Evolutionary conservation across 2,329 filamentous ascomycete genomes (phyloP).

Genomic region (Penicillium sp.): DNA sequence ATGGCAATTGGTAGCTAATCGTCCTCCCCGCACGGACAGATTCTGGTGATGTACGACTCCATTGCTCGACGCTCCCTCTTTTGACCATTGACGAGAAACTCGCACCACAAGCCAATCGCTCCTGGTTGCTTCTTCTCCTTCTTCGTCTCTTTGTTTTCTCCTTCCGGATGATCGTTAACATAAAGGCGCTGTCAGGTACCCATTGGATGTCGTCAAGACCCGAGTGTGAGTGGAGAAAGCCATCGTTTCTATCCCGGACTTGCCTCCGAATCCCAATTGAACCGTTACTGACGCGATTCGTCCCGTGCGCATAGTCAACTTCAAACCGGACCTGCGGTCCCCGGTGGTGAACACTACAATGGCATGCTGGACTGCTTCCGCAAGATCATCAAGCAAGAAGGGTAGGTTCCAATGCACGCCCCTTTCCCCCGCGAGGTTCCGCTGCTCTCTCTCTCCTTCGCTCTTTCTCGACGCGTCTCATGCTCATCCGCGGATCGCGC

Average conservation of each 20-base stretch:
- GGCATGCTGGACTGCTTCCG: slow-evolving; percentile 97
- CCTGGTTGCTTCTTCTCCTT: no score
- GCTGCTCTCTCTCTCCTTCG: no score
- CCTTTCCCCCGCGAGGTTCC: not conserved
- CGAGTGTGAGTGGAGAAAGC: slow-evolving; percentile 62
- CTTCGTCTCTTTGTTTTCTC: no score
- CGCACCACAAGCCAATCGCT: not conserved
- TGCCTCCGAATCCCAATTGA: slow-evolving; percentile 6
- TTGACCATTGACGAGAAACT: not conserved
- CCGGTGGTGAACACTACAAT: slow-evolving; percentile 78
- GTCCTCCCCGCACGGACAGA: slow-evolving; percentile 20
- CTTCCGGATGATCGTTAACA: slow-evolving; percentile 6
- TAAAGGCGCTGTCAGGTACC: slow-evolving; percentile 63
- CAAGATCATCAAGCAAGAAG: slow-evolving; percentile 95
- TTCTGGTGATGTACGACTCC: slow-evolving; percentile 24
- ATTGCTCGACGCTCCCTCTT: not conserved
- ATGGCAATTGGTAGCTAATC: slow-evolving; percentile 13
- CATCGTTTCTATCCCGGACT: not conserved
- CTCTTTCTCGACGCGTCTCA: not conserved
- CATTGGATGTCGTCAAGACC: slow-evolving; percentile 96
- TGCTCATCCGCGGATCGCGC: not conserved
- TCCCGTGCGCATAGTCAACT: slow-evolving; percentile 60
- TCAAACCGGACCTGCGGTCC: slow-evolving; percentile 63
- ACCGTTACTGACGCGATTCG: not conserved
- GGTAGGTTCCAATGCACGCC: slow-evolving; percentile 50